Percentiles rank a stretch among this genome's conserved stretches.
phyloP scores from a whole-genome alignment of 768 basidiomycete genomes.

The Polyporus arcularius region DNA sequence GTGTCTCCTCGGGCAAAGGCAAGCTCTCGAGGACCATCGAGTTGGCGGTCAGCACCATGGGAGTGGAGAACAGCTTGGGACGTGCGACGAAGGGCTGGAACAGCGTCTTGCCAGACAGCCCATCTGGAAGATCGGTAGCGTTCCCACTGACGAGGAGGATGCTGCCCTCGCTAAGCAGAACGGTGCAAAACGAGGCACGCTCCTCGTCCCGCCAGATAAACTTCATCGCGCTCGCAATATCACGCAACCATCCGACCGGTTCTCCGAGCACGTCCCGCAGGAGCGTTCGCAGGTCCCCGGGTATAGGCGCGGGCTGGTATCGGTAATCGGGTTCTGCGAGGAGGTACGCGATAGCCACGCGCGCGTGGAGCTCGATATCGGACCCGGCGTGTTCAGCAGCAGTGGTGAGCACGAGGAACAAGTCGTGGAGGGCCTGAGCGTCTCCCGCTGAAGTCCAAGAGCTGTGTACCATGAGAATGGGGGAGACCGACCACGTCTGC shows the following conservation, averaged over 20 bases:
- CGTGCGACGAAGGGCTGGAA: slow-evolving; percentile 10
- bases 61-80: slow-evolving; percentile 13
- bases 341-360: slow-evolving; percentile 5
- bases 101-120: background rate
- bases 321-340: slow-evolving; percentile 3
- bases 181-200: slow-evolving; percentile 3
- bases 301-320: background rate
- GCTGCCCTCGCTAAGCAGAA: background rate
- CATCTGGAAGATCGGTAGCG: background rate
- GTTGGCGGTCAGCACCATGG: slow-evolving; percentile 6
- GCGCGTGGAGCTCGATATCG: slow-evolving; percentile 1
- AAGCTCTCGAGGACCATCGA: slow-evolving; percentile 5
- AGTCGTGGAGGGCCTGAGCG: background rate
- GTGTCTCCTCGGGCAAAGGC: background rate
- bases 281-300: background rate
- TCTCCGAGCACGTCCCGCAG: background rate
- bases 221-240: slow-evolving; percentile 6
- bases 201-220: slow-evolving; percentile 5
- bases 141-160: slow-evolving; percentile 12
- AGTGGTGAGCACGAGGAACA: background rate
- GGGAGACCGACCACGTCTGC: background rate
- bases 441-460: slow-evolving; percentile 3
- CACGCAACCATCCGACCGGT: background rate
- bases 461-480: background rate
- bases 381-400: background rate